These are phyloP conservation scores for Collybiopsis confluens DNA, from an alignment of 768 basidiomycete genomes.

Conservation along the genomic window DNA sequence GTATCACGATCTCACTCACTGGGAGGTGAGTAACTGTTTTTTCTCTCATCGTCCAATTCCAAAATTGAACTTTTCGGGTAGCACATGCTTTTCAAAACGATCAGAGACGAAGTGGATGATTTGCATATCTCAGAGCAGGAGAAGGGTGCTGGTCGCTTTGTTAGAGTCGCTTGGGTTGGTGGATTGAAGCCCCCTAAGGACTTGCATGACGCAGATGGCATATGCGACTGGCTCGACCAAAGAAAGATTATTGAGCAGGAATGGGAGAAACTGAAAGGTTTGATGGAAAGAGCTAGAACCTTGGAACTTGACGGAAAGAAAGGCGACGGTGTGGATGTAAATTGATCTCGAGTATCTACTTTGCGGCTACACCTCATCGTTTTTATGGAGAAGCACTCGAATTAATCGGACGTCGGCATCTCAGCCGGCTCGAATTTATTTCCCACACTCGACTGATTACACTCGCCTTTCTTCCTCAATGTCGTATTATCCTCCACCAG, in stretches of 20 bases:
- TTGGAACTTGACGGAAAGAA: conserved; percentile 50
- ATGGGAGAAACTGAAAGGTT: conserved; percentile 64
- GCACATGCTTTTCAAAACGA: conserved; percentile 60
- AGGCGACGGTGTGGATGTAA: conserved; percentile 32
- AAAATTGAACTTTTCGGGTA: conserved; percentile 22
- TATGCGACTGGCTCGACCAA: conserved; percentile 79
- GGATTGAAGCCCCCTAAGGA: conserved; percentile 62
- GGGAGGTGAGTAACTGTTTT: conserved; percentile 60
- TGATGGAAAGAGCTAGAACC: conserved; percentile 72
- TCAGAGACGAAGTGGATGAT: conserved; percentile 55
- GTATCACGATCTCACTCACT: conserved; percentile 74
- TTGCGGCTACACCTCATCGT: neutral
- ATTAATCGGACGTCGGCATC: too few species aligned
- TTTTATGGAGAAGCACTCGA: too few species aligned
- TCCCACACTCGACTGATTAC: neutral
- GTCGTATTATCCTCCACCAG: conserved; percentile 11
- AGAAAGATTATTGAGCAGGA: conserved; percentile 62
- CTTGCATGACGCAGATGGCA: conserved; percentile 66
- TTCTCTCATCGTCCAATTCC: conserved; percentile 10
- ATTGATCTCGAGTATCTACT: neutral
- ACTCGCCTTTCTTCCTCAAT: neutral
- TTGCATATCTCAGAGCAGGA: conserved; percentile 35
- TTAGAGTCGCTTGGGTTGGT: conserved; percentile 52
- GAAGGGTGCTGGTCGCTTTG: conserved; percentile 37
- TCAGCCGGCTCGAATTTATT: too few species aligned